phyloP scores from a whole-genome alignment of 2,329 filamentous ascomycete genomes.

The Lasiodiplodia sp. region DNA sequence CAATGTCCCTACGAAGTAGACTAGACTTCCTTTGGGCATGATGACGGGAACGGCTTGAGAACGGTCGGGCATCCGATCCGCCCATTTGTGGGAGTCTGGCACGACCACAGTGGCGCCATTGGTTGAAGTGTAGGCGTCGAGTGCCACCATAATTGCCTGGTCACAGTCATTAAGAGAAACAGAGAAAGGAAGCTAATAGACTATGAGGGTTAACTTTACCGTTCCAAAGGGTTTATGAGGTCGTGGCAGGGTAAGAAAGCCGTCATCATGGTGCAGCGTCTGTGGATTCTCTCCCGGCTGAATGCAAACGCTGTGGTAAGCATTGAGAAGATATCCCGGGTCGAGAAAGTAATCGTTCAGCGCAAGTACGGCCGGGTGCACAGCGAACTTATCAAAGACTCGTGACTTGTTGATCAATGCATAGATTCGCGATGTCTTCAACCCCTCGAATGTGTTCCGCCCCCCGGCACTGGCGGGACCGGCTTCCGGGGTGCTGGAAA shows the following conservation, averaged over 20 bases:
- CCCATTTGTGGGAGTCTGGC: not conserved
- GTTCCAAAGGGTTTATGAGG: not conserved
- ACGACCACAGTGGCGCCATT: constrained; percentile 1
- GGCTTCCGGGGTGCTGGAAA: not conserved
- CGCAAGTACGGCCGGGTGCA: not conserved
- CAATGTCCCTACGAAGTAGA: not conserved
- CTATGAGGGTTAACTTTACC: not conserved
- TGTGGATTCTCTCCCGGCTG: not conserved
- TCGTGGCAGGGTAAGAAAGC: not conserved
- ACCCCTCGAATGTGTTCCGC: not conserved
- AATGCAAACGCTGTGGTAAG: not conserved
- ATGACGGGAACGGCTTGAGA: not conserved
- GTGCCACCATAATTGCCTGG: not conserved
- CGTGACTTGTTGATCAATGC: constrained; percentile 2
- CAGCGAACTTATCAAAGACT: not conserved
- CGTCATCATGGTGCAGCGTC: constrained; percentile 1
- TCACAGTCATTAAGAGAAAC: not conserved
- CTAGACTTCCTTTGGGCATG: not conserved
- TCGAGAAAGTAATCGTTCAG: not conserved
- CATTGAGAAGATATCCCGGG: not conserved
- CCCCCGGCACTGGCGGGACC: not conserved
- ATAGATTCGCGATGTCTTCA: not conserved
- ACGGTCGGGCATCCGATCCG: not conserved
- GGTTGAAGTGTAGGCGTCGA: not conserved
- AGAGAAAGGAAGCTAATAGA: not conserved